phyloP scores from a whole-genome alignment of 495 filamentous ascomycete genomes.

The Xylona heveae region DNA sequence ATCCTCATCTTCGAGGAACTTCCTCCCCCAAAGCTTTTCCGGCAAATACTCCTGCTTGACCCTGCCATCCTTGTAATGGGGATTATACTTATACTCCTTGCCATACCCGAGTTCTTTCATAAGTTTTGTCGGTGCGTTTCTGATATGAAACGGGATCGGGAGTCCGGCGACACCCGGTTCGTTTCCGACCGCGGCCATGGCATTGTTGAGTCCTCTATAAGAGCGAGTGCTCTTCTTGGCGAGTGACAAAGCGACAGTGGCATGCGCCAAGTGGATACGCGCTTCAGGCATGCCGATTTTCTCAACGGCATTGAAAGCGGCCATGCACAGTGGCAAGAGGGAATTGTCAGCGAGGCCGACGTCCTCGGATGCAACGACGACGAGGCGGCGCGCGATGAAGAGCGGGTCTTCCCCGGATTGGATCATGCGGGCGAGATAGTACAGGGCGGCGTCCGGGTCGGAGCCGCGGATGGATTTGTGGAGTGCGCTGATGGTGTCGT shows the following conservation, averaged over 20 bases:
- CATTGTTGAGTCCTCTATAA: slow-evolving; percentile 67
- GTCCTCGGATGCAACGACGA: slow-evolving; percentile 82
- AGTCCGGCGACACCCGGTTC: slow-evolving; percentile 64
- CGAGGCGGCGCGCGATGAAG: slow-evolving; percentile 75
- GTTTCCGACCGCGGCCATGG: slow-evolving; percentile 39
- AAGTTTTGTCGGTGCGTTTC: slow-evolving; percentile 76
- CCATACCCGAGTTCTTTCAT: slow-evolving; percentile 90
- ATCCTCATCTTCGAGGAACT: slow-evolving; percentile 66
- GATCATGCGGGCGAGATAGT: slow-evolving; percentile 93
- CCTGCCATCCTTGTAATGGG: slow-evolving; percentile 63
- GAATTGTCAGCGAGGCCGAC: slow-evolving; percentile 79
- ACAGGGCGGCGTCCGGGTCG: slow-evolving; percentile 68
- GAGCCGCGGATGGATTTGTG: slow-evolving; percentile 87
- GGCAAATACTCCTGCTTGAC: slow-evolving; percentile 85
- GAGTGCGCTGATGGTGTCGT: slow-evolving; percentile 76
- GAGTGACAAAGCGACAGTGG: slow-evolving; percentile 58
- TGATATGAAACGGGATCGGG: slow-evolving; percentile 66
- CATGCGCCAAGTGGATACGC: slow-evolving; percentile 78
- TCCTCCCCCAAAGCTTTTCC: slow-evolving; percentile 38
- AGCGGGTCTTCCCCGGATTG: slow-evolving; percentile 86
- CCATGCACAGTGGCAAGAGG: slow-evolving; percentile 64
- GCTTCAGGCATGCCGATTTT: slow-evolving; percentile 89
- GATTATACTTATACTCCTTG: slow-evolving; percentile 89
- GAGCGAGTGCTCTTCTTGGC: slow-evolving; percentile 71
- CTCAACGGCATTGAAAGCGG: slow-evolving; percentile 66